Evolutionary conservation across 2,329 filamentous ascomycete genomes (phyloP).

Genomic region (Colletotrichum endophyticum): DNA sequence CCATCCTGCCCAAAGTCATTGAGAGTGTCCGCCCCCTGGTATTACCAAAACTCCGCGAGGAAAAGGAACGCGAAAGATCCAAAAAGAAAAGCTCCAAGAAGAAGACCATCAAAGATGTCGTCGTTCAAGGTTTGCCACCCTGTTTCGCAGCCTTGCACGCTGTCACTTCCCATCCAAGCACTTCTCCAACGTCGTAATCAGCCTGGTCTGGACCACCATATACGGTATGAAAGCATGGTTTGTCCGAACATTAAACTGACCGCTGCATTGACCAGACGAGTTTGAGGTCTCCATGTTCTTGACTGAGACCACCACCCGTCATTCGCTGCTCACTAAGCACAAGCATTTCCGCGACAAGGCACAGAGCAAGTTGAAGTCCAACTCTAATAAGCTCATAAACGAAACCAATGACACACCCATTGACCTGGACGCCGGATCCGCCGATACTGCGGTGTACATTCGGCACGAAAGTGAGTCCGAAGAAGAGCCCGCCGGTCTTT

Average conservation of each 20-base stretch:
- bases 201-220: neutral
- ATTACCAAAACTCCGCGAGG: constrained; percentile 88
- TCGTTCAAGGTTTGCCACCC: constrained; percentile 70
- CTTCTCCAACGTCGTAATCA: constrained; percentile 11
- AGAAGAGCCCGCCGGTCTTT: constrained; percentile 59
- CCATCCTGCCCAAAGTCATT: constrained; percentile 82
- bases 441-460: constrained; percentile 39
- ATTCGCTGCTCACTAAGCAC: constrained; percentile 85
- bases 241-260: neutral
- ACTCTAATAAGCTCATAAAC: constrained; percentile 66
- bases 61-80: constrained; percentile 67
- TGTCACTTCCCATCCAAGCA: neutral
- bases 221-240: neutral
- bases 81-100: constrained; percentile 73
- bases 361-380: constrained; percentile 61
- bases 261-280: constrained; percentile 67
- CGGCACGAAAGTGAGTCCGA: constrained; percentile 65
- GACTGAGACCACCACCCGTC: constrained; percentile 82
- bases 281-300: constrained; percentile 96
- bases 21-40: constrained; percentile 85
- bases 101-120: constrained; percentile 85
- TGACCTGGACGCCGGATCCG: constrained; percentile 49
- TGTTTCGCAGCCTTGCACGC: neutral
- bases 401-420: constrained; percentile 58
- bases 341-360: constrained; percentile 73